Evolutionary conservation across 345 rosid genomes (phyloP).

Genomic region (Populus alba): DNA sequence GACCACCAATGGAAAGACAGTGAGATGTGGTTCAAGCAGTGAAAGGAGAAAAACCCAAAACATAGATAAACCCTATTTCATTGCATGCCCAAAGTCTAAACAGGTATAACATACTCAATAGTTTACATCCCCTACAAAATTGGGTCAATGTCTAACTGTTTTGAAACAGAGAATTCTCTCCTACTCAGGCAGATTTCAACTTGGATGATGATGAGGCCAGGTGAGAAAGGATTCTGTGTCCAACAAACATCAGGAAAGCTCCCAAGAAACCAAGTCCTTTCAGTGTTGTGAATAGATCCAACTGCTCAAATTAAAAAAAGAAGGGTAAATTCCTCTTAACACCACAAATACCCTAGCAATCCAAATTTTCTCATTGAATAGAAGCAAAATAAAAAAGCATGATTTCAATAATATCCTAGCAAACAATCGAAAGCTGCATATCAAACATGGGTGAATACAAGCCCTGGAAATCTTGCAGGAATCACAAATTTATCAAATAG

Average conservation of each 20-base stretch:
- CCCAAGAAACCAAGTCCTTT: conserved; percentile 77
- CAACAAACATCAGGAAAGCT: conserved; percentile 71
- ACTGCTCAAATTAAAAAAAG: conserved; percentile 35
- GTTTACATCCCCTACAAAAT: conserved; percentile 15
- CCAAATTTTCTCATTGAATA: not conserved
- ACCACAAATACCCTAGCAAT: not conserved
- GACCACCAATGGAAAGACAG: not conserved
- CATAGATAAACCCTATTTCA: not conserved
- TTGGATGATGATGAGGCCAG: conserved; percentile 77
- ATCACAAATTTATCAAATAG: not conserved
- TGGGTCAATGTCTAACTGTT: conserved; percentile 4
- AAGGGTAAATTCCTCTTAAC: not conserved
- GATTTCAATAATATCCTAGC: not conserved
- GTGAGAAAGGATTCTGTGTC: conserved; percentile 80
- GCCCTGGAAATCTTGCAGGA: not conserved
- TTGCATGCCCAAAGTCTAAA: not conserved
- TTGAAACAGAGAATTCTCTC: not conserved
- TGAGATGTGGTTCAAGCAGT: not conserved
- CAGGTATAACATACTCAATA: not conserved
- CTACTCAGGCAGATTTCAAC: conserved; percentile 56
- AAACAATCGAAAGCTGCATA: not conserved
- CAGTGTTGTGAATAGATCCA: conserved; percentile 90
- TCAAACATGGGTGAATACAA: not conserved
- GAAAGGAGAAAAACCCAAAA: not conserved
- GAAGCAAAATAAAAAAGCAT: not conserved